These are phyloP conservation scores for Pseudocercospora musae DNA, from an alignment of 2,329 filamentous ascomycete species.

Conservation along the genomic window DNA sequence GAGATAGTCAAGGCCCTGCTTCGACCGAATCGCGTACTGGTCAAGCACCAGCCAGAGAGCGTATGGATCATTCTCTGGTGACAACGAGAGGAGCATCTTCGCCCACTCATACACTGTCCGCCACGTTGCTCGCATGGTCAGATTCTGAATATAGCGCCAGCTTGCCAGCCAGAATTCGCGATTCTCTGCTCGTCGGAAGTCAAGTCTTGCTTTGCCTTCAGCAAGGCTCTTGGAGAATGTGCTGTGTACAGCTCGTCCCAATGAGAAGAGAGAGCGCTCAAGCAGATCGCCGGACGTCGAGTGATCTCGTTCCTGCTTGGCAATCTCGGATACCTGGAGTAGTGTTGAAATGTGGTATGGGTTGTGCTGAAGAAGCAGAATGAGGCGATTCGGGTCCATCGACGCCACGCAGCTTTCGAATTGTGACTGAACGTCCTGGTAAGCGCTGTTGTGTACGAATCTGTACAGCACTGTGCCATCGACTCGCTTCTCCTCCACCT, in stretches of 20 bases:
- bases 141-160: conserved; percentile 81
- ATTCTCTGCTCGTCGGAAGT: conserved; percentile 81
- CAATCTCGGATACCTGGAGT: conserved; percentile 89
- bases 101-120: conserved; percentile 92
- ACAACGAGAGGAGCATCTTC: conserved; percentile 74
- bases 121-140: conserved; percentile 89
- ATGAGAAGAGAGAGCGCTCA: conserved; percentile 86
- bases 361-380: conserved; percentile 68
- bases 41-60: conserved; percentile 78
- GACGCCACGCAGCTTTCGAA: conserved; percentile 78
- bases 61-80: conserved; percentile 74
- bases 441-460: conserved; percentile 70
- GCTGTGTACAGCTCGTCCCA: conserved; percentile 83
- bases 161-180: conserved; percentile 88
- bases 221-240: conserved; percentile 74
- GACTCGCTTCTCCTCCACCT: conserved; percentile 54
- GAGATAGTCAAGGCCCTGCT: conserved; percentile 72
- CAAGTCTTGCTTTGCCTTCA: conserved; percentile 73
- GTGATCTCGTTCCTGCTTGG: conserved; percentile 86
- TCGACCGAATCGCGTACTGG: conserved; percentile 75
- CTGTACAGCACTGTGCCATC: conserved; percentile 69
- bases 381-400: conserved; percentile 80
- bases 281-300: conserved; percentile 81
- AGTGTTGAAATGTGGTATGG: conserved; percentile 91
- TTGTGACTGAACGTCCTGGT: conserved; percentile 69